These are phyloP conservation scores for Pseudogymnoascus sp. DNA, from an alignment of 2,329 filamentous ascomycete genomes.

Conservation along the genomic window DNA sequence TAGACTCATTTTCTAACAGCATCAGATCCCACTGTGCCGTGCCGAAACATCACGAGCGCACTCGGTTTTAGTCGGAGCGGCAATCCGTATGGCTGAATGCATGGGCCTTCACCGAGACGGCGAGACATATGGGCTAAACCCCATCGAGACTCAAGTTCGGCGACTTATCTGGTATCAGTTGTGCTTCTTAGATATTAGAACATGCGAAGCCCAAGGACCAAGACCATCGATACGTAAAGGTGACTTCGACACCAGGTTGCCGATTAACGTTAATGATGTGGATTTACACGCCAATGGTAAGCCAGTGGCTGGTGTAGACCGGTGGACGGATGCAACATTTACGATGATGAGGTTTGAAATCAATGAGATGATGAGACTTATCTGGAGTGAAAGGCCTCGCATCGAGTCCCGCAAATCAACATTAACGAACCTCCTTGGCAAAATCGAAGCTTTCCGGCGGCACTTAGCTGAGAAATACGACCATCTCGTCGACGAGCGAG, in stretches of 20 bases:
- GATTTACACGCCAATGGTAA: constrained; percentile 45
- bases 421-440: constrained; percentile 56
- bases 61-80: constrained; percentile 63
- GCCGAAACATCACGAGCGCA: constrained; percentile 66
- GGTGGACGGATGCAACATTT: constrained; percentile 63
- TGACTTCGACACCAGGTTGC: constrained; percentile 67
- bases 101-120: constrained; percentile 71
- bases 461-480: constrained; percentile 60
- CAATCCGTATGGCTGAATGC: constrained; percentile 67
- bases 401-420: constrained; percentile 55
- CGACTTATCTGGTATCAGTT: constrained; percentile 71
- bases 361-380: constrained; percentile 62
- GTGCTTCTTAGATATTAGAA: constrained; percentile 68
- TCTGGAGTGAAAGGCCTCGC: constrained; percentile 62
- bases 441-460: constrained; percentile 61
- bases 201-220: constrained; percentile 67
- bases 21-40: constrained; percentile 61
- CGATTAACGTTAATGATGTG: constrained; percentile 61
- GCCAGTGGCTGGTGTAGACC: constrained; percentile 32
- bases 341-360: constrained; percentile 63
- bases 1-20: not conserved
- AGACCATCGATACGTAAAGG: constrained; percentile 63
- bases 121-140: constrained; percentile 54
- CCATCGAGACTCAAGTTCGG: constrained; percentile 64
- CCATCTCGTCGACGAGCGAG: constrained; percentile 49